These are phyloP conservation scores for Aspergillus persii DNA, from an alignment of 2,329 filamentous ascomycete species.

Conservation along the genomic window DNA sequence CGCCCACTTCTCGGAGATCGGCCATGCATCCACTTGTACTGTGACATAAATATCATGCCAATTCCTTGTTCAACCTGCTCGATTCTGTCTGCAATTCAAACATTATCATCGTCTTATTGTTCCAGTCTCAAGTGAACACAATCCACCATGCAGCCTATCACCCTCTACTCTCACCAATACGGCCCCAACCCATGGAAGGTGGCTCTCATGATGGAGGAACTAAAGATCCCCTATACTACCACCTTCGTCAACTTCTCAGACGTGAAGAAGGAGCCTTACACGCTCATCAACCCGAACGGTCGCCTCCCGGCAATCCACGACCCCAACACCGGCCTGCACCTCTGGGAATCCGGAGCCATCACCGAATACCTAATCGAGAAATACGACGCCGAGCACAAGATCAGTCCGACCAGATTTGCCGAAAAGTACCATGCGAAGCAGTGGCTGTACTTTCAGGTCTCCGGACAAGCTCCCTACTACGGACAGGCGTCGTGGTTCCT, in stretches of 20 bases:
- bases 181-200: slow-evolving; percentile 36
- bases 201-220: slow-evolving; percentile 32
- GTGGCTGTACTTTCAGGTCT: slow-evolving; percentile 48
- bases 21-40: not conserved
- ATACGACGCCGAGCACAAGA: slow-evolving; percentile 42
- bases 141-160: slow-evolving; percentile 11
- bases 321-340: slow-evolving; percentile 37
- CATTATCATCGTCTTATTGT: too few species aligned
- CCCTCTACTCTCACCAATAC: slow-evolving; percentile 18
- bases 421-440: slow-evolving; percentile 42
- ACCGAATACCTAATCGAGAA: slow-evolving; percentile 45
- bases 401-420: slow-evolving; percentile 32
- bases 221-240: slow-evolving; percentile 29
- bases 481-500: slow-evolving; percentile 49
- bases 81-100: not conserved
- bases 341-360: slow-evolving; percentile 49
- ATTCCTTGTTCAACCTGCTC: not conserved
- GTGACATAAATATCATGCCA: not conserved
- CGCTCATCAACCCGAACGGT: slow-evolving; percentile 23
- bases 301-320: slow-evolving; percentile 36
- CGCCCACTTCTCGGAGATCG: not conserved
- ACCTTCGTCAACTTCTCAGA: slow-evolving; percentile 22
- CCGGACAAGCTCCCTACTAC: slow-evolving; percentile 51
- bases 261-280: slow-evolving; percentile 11
- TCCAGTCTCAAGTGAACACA: not conserved